These are phyloP conservation scores for Dactylellina haptotyla DNA, from an alignment of 2,329 filamentous ascomycete genomes.

Conservation along the genomic window DNA sequence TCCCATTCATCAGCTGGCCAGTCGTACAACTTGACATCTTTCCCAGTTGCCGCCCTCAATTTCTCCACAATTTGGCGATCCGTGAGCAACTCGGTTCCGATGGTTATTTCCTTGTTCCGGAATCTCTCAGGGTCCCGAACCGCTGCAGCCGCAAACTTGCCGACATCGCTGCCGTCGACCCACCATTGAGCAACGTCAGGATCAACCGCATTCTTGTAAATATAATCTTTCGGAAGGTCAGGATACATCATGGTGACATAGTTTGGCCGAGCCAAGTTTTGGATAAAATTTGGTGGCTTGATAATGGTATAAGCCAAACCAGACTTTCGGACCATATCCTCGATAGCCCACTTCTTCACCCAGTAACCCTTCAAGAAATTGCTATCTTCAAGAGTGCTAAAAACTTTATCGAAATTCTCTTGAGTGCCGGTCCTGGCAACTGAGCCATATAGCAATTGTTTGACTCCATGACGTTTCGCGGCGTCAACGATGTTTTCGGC, in stretches of 20 bases:
- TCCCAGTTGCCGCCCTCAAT: conserved; percentile 30
- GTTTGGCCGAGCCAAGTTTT: conserved; percentile 33
- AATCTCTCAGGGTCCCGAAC: conserved; percentile 28
- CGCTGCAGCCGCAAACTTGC: conserved; percentile 36
- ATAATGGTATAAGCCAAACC: conserved; percentile 37
- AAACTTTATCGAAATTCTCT: conserved; percentile 33
- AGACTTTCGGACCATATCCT: conserved; percentile 18
- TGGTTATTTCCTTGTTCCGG: conserved; percentile 41
- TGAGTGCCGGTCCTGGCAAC: conserved; percentile 37
- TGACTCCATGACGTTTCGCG: conserved; percentile 22
- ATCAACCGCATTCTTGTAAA: conserved; percentile 28
- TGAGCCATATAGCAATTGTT: conserved; percentile 34
- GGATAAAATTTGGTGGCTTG: conserved; percentile 40
- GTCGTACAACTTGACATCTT: conserved; percentile 41
- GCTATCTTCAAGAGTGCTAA: conserved; percentile 3
- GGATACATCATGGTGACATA: conserved; percentile 42
- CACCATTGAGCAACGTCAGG: conserved; percentile 16
- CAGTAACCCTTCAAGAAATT: conserved; percentile 33
- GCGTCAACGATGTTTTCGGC: conserved; percentile 39
- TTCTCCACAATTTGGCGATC: conserved; percentile 27
- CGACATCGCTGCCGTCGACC: conserved; percentile 37
- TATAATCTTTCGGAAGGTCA: conserved; percentile 13
- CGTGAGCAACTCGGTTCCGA: conserved; percentile 32
- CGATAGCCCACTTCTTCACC: conserved; percentile 40
- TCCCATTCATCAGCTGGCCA: conserved; percentile 48